phyloP scores from a whole-genome alignment of 1,284 basidiomycete species.

The Omphalotus olearius region DNA sequence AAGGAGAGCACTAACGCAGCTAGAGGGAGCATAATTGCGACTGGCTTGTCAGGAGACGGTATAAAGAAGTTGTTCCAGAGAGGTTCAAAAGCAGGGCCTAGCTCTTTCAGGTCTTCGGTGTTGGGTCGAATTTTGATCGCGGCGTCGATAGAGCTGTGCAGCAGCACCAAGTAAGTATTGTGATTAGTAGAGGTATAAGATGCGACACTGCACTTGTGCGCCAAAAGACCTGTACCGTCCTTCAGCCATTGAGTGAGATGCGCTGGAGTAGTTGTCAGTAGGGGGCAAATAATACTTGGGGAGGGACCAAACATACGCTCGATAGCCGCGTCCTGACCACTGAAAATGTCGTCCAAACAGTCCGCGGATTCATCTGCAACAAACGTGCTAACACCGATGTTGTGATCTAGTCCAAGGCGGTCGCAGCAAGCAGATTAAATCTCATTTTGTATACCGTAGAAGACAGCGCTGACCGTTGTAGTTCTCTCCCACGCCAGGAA shows the following conservation, averaged over 20 bases:
- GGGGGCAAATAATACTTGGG: neutral
- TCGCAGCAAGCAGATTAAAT: neutral
- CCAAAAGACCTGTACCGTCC: neutral
- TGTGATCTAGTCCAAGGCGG: constrained; percentile 19
- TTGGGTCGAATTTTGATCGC: constrained; percentile 17
- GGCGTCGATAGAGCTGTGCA: constrained; percentile 13
- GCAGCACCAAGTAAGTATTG: neutral
- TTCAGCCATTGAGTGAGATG: neutral
- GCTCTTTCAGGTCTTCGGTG: constrained; percentile 7
- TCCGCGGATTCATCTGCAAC: constrained; percentile 15
- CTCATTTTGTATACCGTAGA: neutral
- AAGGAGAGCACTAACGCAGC: too few relatives aligned
- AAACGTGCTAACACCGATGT: constrained; percentile 21
- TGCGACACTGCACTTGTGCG: constrained; percentile 1
- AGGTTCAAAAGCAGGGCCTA: constrained; percentile 14
- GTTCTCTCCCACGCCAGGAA: constrained; percentile 44
- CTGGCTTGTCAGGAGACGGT: constrained; percentile 14
- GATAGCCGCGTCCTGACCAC: constrained; percentile 28
- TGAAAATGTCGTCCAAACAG: constrained; percentile 40
- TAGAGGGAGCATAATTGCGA: neutral
- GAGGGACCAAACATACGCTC: constrained; percentile 22
- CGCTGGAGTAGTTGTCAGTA: neutral
- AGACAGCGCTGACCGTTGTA: constrained; percentile 31
- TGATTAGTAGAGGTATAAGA: neutral
- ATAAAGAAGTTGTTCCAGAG: constrained; percentile 14